Conservation (phyloP, 2,329 filamentous ascomycete genomes). For the Amphichorda felina region DNA sequence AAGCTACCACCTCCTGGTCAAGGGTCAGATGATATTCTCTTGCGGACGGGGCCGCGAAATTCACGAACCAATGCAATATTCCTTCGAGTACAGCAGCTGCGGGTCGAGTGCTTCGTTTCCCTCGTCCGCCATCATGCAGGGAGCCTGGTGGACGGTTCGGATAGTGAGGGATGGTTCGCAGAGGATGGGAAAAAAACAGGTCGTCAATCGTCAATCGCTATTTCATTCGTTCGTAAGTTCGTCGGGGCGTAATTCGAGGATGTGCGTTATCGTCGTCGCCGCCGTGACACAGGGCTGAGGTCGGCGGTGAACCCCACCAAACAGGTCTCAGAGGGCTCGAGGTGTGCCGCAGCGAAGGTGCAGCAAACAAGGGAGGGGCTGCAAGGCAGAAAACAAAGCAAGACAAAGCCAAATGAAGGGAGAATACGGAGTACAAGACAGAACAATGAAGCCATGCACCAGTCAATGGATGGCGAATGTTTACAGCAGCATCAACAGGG, state of each 20-base stretch:
- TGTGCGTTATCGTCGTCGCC: conserved; percentile 6
- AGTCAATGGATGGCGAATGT: too few species aligned
- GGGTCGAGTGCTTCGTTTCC: conserved; percentile 56
- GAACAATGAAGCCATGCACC: background rate
- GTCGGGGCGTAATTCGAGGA: conserved; percentile 2
- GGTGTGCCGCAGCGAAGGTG: background rate
- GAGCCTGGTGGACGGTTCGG: background rate
- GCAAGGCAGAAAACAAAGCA: background rate
- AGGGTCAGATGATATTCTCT: conserved; percentile 1
- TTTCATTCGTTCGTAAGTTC: background rate
- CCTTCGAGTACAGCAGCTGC: conserved; percentile 85
- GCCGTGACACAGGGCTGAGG: conserved; percentile 5
- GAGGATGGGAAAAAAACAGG: background rate
- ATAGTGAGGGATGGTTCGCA: background rate
- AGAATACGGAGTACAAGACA: background rate
- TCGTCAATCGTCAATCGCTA: background rate
- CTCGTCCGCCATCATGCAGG: conserved; percentile 18
- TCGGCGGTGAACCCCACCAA: conserved; percentile 10
- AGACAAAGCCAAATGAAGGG: background rate
- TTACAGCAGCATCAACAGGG: too few species aligned
- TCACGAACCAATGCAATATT: conserved; percentile 74
- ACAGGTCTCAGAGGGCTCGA: background rate
- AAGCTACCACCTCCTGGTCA: conserved; percentile 81
- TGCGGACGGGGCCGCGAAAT: background rate
- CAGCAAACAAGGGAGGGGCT: background rate